Evolutionary conservation across 1,284 basidiomycete species (phyloP), one percentile per base, ranked within the genome.

Genomic region (Moniliella sp.): DNA sequence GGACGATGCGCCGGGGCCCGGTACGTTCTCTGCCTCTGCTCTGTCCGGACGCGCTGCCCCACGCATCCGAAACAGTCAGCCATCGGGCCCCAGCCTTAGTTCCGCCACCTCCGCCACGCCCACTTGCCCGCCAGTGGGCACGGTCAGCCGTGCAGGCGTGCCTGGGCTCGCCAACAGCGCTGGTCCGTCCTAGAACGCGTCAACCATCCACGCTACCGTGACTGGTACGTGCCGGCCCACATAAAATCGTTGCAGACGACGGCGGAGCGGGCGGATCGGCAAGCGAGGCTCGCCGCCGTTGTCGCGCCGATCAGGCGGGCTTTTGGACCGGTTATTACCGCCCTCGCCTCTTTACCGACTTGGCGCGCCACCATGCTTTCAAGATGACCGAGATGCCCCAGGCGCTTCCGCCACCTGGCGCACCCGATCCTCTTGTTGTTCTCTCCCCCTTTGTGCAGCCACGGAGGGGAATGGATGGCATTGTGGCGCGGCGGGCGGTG

Each of bases 261-360:
- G 2, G 33, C 36, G n/a, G 32, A 40, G n/a, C 43, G 49, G 5
- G 29, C 37, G 11, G 28, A 32, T 2, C 39, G 51, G 17, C 34
- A 57, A 18, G 32, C 35, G 26, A 43, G 49, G 25, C 45, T 52
- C 7, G 54, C 42, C 15, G 46, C 48, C 18, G 30, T 45, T 1
- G 45, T n/a, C n/a, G n/a, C n/a, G n/a, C n/a, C n/a, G n/a, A n/a
- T n/a, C n/a, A 57, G 32, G 39, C 33, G 11, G 45, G 42, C 15
- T 59, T 57, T 28, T 59, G 56, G 56, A 48, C 50, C 3, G 48
- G 51, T 27, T 59, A 59, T 32, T 59, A 59, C 28, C 47, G 56
- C 5, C 56, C 56, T 4, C 45, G 42, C 16, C 44, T 59, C 2
- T 59, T 59, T 21, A 59, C 56, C 1, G 54, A 57, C 33, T 41